These are phyloP conservation scores for Cytospora piceae DNA, from an alignment of 2,329 filamentous ascomycete genomes.

Conservation along the genomic window DNA sequence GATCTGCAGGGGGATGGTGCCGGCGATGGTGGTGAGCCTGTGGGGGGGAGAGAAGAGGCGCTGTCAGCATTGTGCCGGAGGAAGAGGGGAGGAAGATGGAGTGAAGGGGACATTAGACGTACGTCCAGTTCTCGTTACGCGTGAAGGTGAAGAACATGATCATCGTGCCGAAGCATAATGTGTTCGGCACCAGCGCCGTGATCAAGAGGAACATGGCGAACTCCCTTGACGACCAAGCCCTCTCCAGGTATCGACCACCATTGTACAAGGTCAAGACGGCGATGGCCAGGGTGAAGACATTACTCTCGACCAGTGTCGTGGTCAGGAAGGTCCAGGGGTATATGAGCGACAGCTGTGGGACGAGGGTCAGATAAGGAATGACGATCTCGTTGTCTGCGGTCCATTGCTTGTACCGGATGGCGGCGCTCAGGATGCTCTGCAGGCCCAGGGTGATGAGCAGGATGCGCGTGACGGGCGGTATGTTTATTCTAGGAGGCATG, in stretches of 20 bases:
- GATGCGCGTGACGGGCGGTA: constrained; percentile 87
- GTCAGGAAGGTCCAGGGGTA: constrained; percentile 94
- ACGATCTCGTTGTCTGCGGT: constrained; percentile 65
- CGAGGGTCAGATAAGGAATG: constrained; percentile 84
- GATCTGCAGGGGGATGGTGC: constrained; percentile 86
- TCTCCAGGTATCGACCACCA: constrained; percentile 91
- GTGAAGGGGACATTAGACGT: constrained; percentile 32
- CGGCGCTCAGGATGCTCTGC: constrained; percentile 81
- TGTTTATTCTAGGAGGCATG: constrained; percentile 85
- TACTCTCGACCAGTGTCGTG: constrained; percentile 88
- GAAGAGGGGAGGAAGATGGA: constrained; percentile 29
- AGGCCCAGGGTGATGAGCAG: constrained; percentile 74
- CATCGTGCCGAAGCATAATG: constrained; percentile 73
- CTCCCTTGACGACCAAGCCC: constrained; percentile 91
- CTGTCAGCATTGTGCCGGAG: constrained; percentile 29
- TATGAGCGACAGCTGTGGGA: constrained; percentile 79
- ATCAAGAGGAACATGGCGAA: constrained; percentile 88
- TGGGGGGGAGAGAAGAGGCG: constrained; percentile 29
- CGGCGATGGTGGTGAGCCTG: constrained; percentile 81
- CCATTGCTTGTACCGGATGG: constrained; percentile 75
- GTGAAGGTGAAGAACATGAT: constrained; percentile 74
- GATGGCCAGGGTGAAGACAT: constrained; percentile 82
- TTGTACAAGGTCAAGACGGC: constrained; percentile 82
- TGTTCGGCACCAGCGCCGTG: constrained; percentile 78
- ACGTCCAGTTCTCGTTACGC: constrained; percentile 70